phyloP scores from a whole-genome alignment of 495 filamentous ascomycete genomes.

The Xeromyces bisporus region DNA sequence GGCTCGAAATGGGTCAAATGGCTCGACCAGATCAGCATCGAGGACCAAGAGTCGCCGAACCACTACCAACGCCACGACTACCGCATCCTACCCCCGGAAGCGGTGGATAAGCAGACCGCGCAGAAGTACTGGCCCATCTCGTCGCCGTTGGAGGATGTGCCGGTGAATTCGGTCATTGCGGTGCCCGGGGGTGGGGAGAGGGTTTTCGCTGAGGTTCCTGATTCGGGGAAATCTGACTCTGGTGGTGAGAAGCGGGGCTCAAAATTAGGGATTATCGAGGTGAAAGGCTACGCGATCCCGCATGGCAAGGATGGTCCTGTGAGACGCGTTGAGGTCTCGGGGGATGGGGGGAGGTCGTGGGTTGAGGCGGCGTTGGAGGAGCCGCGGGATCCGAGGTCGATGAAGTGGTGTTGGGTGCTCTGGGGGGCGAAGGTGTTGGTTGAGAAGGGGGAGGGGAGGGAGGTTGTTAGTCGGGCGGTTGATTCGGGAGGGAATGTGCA shows the following conservation, averaged over 20 bases:
- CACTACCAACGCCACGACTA: slow-evolving; percentile 48
- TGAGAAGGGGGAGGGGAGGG: slow-evolving; percentile 16
- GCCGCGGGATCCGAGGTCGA: slow-evolving; percentile 2
- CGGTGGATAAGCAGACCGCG: slow-evolving; percentile 31
- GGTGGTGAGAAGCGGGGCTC: no score
- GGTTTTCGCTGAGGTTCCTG: slow-evolving; percentile 13
- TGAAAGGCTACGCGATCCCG: slow-evolving; percentile 41
- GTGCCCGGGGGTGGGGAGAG: slow-evolving; percentile 25
- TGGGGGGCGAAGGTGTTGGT: slow-evolving; percentile 24
- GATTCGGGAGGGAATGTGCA: slow-evolving; percentile 37
- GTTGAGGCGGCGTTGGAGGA: slow-evolving; percentile 23
- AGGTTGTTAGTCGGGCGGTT: slow-evolving; percentile 33
- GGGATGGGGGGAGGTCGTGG: slow-evolving; percentile 34
- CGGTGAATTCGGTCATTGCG: slow-evolving; percentile 41
- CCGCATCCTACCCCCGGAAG: slow-evolving; percentile 43
- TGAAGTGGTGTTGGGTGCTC: slow-evolving; percentile 34
- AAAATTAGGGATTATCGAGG: slow-evolving; percentile 28
- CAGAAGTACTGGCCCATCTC: slow-evolving; percentile 36
- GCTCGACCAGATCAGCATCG: slow-evolving; percentile 41
- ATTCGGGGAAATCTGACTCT: no score
- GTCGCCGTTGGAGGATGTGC: slow-evolving; percentile 41
- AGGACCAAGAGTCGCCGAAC: slow-evolving; percentile 37
- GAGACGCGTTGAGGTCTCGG: slow-evolving; percentile 32
- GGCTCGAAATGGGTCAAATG: slow-evolving; percentile 51
- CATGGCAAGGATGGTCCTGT: slow-evolving; percentile 36